phyloP scores from a whole-genome alignment of 176 grass and related monocot species.

The Bothriochloa decipiens region DNA sequence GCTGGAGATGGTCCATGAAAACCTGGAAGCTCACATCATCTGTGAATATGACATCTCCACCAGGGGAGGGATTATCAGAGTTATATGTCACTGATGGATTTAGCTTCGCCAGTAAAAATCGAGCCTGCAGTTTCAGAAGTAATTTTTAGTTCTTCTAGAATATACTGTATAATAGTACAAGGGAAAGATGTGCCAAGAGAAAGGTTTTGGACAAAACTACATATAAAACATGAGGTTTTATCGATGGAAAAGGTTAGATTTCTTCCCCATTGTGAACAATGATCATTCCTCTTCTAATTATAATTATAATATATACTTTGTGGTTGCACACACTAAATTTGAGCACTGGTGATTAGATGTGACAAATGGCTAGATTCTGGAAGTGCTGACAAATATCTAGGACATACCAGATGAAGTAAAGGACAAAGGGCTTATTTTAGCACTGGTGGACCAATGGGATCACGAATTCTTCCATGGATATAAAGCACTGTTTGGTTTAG shows the following conservation, averaged over 20 bases:
- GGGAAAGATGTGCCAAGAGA: neutral
- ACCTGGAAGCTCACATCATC: constrained; percentile 89
- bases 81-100: constrained; percentile 90
- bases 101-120: constrained; percentile 86
- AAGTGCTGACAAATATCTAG: neutral
- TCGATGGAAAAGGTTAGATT: neutral
- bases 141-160: constrained; percentile 1
- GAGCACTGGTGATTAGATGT: neutral
- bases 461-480: neutral
- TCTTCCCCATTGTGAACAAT: neutral
- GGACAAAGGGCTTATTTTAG: constrained; percentile 1
- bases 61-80: constrained; percentile 58
- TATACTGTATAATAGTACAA: neutral
- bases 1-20: constrained; percentile 92
- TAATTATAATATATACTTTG: neutral
- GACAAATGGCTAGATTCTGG: neutral
- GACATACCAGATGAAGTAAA: neutral
- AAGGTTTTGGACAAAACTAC: neutral
- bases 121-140: constrained; percentile 60
- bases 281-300: neutral
- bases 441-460: neutral
- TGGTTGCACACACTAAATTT: neutral
- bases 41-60: constrained; percentile 83
- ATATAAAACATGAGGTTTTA: neutral
- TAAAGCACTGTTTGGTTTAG: constrained; percentile 1